Conservation (phyloP, 1,139 yeast species). For the Diutina rugosa region DNA sequence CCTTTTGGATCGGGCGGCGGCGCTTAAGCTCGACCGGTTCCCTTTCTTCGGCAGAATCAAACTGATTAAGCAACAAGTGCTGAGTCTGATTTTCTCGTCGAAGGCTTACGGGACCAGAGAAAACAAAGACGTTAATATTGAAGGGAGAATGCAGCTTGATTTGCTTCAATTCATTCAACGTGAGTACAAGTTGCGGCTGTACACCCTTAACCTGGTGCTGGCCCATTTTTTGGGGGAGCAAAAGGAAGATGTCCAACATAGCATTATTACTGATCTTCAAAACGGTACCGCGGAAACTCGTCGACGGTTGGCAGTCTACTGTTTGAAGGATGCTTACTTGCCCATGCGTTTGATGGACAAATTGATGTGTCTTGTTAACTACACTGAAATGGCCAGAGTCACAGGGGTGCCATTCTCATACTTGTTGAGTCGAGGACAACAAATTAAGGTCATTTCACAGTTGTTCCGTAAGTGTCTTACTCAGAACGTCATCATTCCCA, state of each 20-base stretch:
- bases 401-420: constrained; percentile 97
- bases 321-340: constrained; percentile 90
- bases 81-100: constrained; percentile 78
- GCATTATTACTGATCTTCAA: constrained; percentile 88
- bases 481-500: constrained; percentile 81
- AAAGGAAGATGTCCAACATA: constrained; percentile 95
- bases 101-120: constrained; percentile 96
- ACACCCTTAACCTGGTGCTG: constrained; percentile 89
- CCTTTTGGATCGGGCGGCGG: constrained; percentile 72
- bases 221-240: constrained; percentile 92
- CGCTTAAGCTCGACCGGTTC: constrained; percentile 53
- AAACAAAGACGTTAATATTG: constrained; percentile 81
- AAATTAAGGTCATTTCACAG: constrained; percentile 93
- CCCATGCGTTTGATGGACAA: constrained; percentile 83
- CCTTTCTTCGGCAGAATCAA: constrained; percentile 79
- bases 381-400: constrained; percentile 98
- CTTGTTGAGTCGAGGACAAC: constrained; percentile 86
- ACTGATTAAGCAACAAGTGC: constrained; percentile 59
- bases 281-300: constrained; percentile 89
- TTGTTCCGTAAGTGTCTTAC: constrained; percentile 82
- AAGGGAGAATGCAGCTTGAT: constrained; percentile 93
- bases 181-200: constrained; percentile 88
- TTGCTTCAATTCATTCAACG: constrained; percentile 86
- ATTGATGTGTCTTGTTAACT: constrained; percentile 90
- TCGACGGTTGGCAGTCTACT: constrained; percentile 90